Conservation (phyloP, 768 basidiomycete species). For the Cantharellus anzutake region DNA sequence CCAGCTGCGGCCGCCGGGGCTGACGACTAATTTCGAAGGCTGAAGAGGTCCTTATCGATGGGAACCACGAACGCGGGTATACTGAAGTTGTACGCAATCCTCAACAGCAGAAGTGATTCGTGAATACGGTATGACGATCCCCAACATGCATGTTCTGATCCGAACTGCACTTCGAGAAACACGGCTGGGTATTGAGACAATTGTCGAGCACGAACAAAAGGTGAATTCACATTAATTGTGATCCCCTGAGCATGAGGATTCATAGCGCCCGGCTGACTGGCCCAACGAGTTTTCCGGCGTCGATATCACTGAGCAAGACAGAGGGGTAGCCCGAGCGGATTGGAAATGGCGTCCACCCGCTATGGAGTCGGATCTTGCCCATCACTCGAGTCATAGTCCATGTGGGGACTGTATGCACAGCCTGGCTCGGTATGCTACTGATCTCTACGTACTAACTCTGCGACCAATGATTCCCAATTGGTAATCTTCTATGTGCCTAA, state of each 20-base stretch:
- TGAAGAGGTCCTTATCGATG: constrained; percentile 22
- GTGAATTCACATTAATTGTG: not conserved
- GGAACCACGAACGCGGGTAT: constrained; percentile 55
- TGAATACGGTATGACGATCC: constrained; percentile 29
- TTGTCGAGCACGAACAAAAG: not conserved
- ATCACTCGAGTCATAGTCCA: constrained; percentile 23
- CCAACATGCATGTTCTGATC: not conserved
- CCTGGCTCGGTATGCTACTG: too few relatives aligned
- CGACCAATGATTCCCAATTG: constrained; percentile 36
- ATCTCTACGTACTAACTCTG: too few relatives aligned
- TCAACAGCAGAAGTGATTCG: constrained; percentile 33
- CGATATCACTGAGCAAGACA: constrained; percentile 23
- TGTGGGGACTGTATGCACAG: too few relatives aligned
- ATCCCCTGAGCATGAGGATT: not conserved
- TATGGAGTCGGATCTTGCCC: constrained; percentile 27
- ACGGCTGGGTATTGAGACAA: not conserved
- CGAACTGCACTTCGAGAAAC: not conserved
- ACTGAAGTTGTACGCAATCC: constrained; percentile 37
- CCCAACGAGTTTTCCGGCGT: constrained; percentile 32
- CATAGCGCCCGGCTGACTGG: constrained; percentile 49
- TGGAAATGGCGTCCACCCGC: constrained; percentile 43
- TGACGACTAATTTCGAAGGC: too few relatives aligned
- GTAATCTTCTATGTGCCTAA: constrained; percentile 47
- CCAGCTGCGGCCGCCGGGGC: too few relatives aligned
- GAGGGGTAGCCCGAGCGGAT: constrained; percentile 26